These are phyloP conservation scores for Silene conica DNA, from an alignment of 148 eudicot genomes.

Conservation along the genomic window DNA sequence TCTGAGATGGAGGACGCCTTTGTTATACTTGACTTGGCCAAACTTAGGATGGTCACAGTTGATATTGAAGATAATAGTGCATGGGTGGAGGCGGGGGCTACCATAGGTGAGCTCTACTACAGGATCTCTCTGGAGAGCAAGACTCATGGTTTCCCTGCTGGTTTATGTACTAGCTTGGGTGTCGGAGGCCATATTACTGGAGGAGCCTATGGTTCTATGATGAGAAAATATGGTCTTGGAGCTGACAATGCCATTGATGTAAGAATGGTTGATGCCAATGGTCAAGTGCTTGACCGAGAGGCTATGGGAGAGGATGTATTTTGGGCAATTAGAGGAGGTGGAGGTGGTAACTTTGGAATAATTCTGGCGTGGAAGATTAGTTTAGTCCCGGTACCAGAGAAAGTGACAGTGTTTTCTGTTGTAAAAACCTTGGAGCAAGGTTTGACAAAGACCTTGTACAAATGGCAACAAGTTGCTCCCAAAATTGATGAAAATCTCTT, in stretches of 20 bases:
- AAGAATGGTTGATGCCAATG: slow-evolving; percentile 36
- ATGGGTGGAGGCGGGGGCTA: slow-evolving; percentile 50
- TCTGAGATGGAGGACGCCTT: slow-evolving; percentile 29
- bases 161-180: slow-evolving; percentile 35
- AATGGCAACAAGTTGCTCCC: slow-evolving; percentile 33
- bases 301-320: slow-evolving; percentile 53
- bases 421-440: slow-evolving; percentile 31
- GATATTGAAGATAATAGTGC: slow-evolving; percentile 33
- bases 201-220: slow-evolving; percentile 41
- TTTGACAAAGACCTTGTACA: slow-evolving; percentile 22
- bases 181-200: slow-evolving; percentile 38
- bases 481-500: slow-evolving; percentile 35
- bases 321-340: slow-evolving; percentile 48
- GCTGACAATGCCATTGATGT: slow-evolving; percentile 49
- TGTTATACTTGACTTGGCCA: slow-evolving; percentile 38
- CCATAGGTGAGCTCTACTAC: slow-evolving; percentile 42
- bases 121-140: slow-evolving; percentile 32
- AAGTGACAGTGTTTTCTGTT: slow-evolving; percentile 34
- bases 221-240: slow-evolving; percentile 48
- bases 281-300: slow-evolving; percentile 32
- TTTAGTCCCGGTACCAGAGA: slow-evolving; percentile 43
- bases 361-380: slow-evolving; percentile 43
- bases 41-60: slow-evolving; percentile 27
- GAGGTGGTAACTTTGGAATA: slow-evolving; percentile 42
- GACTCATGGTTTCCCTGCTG: slow-evolving; percentile 33